Conservation (phyloP, 768 basidiomycete species). For the Lactarius hengduanensis region DNA sequence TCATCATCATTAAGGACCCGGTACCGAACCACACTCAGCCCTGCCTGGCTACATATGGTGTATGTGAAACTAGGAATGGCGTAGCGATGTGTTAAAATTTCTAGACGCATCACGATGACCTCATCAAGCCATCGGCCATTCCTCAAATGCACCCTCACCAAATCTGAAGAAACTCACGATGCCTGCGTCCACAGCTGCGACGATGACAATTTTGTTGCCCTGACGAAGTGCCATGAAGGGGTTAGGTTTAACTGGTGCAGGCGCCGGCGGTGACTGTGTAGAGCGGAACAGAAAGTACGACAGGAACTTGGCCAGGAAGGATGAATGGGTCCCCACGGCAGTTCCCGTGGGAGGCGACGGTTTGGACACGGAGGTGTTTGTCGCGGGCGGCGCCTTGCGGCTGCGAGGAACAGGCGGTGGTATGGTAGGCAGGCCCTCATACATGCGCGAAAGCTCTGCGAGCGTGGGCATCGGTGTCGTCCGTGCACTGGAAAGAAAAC, state of each 20-base stretch:
- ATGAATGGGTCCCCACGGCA: background rate
- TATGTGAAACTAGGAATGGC: background rate
- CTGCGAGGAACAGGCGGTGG: constrained; percentile 61
- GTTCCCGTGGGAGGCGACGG: background rate
- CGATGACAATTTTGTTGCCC: constrained; percentile 78
- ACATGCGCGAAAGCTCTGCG: constrained; percentile 72
- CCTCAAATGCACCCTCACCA: constrained; percentile 79
- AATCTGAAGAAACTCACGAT: constrained; percentile 88
- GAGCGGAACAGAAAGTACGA: background rate
- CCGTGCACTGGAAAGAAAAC: constrained; percentile 56
- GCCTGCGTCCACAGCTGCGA: constrained; percentile 88
- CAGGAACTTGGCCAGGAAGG: constrained; percentile 9
- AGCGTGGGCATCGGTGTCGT: constrained; percentile 81
- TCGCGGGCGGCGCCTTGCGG: constrained; percentile 26
- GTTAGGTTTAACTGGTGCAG: constrained; percentile 48
- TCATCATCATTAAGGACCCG: background rate
- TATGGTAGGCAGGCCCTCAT: constrained; percentile 59
- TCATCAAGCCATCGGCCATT: constrained; percentile 63
- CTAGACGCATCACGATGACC: background rate
- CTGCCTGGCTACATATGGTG: background rate
- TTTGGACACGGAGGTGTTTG: background rate
- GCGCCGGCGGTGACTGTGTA: background rate
- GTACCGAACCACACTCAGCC: background rate
- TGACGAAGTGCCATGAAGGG: constrained; percentile 80
- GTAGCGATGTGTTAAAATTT: background rate